phyloP scores from a whole-genome alignment of 768 basidiomycete species.

The Lentinula aciculospora region DNA sequence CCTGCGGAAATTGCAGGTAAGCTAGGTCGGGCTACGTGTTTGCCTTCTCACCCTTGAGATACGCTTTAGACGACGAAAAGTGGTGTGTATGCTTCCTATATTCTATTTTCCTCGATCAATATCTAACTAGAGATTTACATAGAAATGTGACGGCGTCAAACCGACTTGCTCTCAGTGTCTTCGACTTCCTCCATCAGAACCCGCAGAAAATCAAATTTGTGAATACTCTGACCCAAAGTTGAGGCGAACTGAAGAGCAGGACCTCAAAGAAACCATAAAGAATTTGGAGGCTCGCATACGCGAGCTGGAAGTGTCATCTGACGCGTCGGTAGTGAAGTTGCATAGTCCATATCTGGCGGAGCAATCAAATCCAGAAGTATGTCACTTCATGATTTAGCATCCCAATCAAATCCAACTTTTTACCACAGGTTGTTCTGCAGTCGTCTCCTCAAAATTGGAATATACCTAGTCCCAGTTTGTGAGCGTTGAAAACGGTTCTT shows the following conservation, averaged over 20 bases:
- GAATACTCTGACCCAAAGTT: conserved; percentile 34
- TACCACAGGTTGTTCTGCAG: background rate
- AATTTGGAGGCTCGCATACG: conserved; percentile 31
- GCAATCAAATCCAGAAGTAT: background rate
- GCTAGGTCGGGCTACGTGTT: background rate
- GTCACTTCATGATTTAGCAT: background rate
- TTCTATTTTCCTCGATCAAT: background rate
- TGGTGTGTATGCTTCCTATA: background rate
- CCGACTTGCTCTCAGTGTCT: conserved; percentile 35
- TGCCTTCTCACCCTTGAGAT: background rate
- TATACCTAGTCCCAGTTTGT: background rate
- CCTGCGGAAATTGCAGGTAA: conserved; percentile 3
- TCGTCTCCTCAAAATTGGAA: background rate
- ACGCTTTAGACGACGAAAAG: background rate
- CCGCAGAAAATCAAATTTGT: conserved; percentile 18
- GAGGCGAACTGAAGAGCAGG: conserved; percentile 26
- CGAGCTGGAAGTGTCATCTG: conserved; percentile 27
- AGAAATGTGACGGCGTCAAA: conserved; percentile 37
- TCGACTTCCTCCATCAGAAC: conserved; percentile 24
- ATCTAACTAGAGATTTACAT: background rate
- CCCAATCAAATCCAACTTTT: background rate
- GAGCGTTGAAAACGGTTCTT: no score
- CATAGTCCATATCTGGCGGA: conserved; percentile 11
- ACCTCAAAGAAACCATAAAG: conserved; percentile 33
- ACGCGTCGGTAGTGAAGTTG: conserved; percentile 10